Conservation (phyloP, 2,329 filamentous ascomycete species). For the Mycosphaerella sp. region DNA sequence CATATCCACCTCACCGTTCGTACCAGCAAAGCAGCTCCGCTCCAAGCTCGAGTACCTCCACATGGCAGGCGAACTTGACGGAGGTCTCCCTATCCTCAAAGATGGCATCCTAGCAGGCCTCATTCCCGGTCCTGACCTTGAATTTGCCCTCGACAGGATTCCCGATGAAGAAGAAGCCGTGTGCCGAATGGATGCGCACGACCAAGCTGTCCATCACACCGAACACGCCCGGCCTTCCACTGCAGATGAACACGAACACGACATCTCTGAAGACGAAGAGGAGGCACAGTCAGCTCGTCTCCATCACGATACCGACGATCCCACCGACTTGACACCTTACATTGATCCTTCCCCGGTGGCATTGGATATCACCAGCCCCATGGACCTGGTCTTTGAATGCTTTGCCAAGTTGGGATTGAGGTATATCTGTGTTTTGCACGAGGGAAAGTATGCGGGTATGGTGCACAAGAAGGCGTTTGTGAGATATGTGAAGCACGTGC, state of each 20-base stretch:
- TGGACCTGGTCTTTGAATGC: conserved; percentile 94
- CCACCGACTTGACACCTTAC: conserved; percentile 80
- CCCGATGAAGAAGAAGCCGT: conserved; percentile 62
- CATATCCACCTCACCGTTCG: conserved; percentile 72
- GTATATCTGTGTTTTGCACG: conserved; percentile 81
- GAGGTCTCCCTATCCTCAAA: conserved; percentile 79
- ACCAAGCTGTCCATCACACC: conserved; percentile 41
- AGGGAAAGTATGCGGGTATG: conserved; percentile 82
- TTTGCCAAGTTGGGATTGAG: conserved; percentile 90
- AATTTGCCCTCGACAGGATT: conserved; percentile 83
- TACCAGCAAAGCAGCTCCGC: conserved; percentile 69
- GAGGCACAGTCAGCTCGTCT: neutral
- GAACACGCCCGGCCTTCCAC: conserved; percentile 1
- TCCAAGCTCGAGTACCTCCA: conserved; percentile 76
- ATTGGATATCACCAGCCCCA: conserved; percentile 79
- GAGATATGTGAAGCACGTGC: conserved; percentile 81
- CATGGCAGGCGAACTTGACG: conserved; percentile 80
- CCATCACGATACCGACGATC: conserved; percentile 41
- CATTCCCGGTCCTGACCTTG: conserved; percentile 88
- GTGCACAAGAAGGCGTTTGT: conserved; percentile 97
- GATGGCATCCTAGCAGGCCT: conserved; percentile 76
- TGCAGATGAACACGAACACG: conserved; percentile 6
- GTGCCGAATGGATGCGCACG: conserved; percentile 72
- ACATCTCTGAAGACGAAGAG: conserved; percentile 7
- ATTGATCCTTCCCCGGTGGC: conserved; percentile 88